A percentile compares a stretch with the other conserved stretches of the same genome.
Evolutionary conservation across 305 asterid species (phyloP).

Genomic region (Coffea humblotiana): DNA sequence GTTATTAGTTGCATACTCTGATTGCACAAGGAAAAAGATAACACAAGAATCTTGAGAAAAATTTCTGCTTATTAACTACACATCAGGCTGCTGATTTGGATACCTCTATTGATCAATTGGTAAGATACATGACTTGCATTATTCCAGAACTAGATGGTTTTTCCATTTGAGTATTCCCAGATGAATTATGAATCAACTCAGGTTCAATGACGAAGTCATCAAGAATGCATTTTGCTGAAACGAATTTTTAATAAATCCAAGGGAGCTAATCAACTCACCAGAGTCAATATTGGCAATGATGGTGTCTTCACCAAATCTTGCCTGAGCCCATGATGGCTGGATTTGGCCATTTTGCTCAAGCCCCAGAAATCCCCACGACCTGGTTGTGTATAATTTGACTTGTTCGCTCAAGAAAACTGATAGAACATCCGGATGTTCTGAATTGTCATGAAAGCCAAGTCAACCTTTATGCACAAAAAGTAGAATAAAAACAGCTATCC

Average conservation of each 20-base stretch:
- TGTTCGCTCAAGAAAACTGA: slow-evolving; percentile 79
- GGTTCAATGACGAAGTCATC: not conserved
- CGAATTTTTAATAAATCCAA: not conserved
- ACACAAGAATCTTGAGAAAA: not conserved
- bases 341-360: slow-evolving; percentile 55
- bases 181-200: not conserved
- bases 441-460: not conserved
- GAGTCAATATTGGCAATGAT: slow-evolving; percentile 88
- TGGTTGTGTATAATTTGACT: slow-evolving; percentile 74
- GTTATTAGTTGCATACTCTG: slow-evolving; percentile 28
- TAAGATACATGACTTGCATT: too few relatives aligned
- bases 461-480: not conserved
- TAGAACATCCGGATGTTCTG: slow-evolving; percentile 72
- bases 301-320: slow-evolving; percentile 77
- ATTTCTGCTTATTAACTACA: too few relatives aligned
- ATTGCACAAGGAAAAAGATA: not conserved
- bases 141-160: too few relatives aligned
- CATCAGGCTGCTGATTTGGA: too few relatives aligned
- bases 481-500: not conserved
- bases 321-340: slow-evolving; percentile 69
- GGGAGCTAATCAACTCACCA: slow-evolving; percentile 39
- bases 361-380: slow-evolving; percentile 87
- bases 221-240: not conserved
- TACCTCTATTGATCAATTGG: too few relatives aligned
- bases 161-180: too few relatives aligned